Base-by-base conservation (phyloP, 1,284 basidiomycete genomes). In the Caloboletus inedulis region DNA sequence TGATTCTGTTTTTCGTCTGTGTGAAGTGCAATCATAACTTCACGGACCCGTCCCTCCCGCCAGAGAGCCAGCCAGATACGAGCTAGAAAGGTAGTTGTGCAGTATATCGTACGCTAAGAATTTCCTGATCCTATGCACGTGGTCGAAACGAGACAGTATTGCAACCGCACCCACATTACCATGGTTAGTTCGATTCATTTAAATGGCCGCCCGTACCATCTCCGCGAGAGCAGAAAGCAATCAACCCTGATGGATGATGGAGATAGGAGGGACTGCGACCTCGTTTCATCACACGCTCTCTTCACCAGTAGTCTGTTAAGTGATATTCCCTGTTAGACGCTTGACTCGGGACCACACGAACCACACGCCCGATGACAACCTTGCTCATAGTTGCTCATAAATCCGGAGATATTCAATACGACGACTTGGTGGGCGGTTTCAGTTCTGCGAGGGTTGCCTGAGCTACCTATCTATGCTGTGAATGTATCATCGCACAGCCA, bases 1-100 rank as follows among this genome's bases (percentile, higher is more conserved):
- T 94, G 94, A 92, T 91, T 37, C 79, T 96, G 2, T 97, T 96
- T 76, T 96, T 87, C 69, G 90, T 92, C 43, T 97, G 94, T 68
- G 82, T 84, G n/a, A 85, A 87, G 65, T 97, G 91, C 70, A 87
- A 88, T 61, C 74, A 88, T 56, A 80, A 77, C 55, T 94, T 89
- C 71, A 78, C 80, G 52, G 92, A 94, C 69, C 85, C 89, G 19
- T 76, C 75, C 25, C 62, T 87, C 10, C 68, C 69, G 1, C 51
- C 45, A 21, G 66, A 68, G 27, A 63, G 54, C 43, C 63, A 63
- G 45, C 66, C 66, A 33, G 66, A 68, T 21, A 69, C 54, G 37
- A 53, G 39, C 23, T 69, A 56, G 55, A 7, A 48, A 44, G 45
- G 48, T 53, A 31, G 55, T 36, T 30, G n/a, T 51, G 37, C 9